Evolutionary conservation across 306 rosid genomes (phyloP).

Genomic region (Rosa chinensis): DNA sequence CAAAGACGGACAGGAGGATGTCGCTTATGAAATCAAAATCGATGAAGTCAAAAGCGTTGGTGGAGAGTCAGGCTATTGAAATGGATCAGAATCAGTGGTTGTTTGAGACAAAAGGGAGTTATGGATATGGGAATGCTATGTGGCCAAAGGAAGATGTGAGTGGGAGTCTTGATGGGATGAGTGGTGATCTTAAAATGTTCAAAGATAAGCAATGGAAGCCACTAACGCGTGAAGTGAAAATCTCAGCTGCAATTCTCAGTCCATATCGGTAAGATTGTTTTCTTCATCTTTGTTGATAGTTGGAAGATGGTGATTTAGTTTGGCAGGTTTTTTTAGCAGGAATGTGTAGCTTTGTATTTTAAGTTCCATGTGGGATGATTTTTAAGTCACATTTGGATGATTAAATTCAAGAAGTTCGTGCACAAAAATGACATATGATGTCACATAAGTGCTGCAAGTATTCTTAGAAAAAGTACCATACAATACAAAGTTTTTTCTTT

Average conservation of each 20-base stretch:
- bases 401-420: neutral
- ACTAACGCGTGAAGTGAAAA: slow-evolving; percentile 52
- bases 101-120: slow-evolving; percentile 66
- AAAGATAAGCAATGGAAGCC: slow-evolving; percentile 61
- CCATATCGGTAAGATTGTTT: slow-evolving; percentile 56
- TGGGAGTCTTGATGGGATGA: slow-evolving; percentile 49
- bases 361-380: neutral
- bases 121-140: slow-evolving; percentile 80
- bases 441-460: neutral
- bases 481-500: neutral
- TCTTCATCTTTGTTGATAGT: neutral
- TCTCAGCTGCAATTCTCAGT: slow-evolving; percentile 63
- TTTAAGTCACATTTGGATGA: neutral
- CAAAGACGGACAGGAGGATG: slow-evolving; percentile 59
- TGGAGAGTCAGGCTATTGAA: slow-evolving; percentile 46
- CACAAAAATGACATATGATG: neutral
- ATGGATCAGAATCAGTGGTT: slow-evolving; percentile 57
- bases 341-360: neutral
- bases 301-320: neutral
- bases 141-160: slow-evolving; percentile 54
- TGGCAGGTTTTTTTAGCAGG: neutral
- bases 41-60: slow-evolving; percentile 33
- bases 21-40: slow-evolving; percentile 46
- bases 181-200: slow-evolving; percentile 55
- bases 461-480: neutral